These are phyloP conservation scores for Fusarium duplospermum DNA, from an alignment of 2,329 filamentous ascomycete genomes.

Conservation along the genomic window DNA sequence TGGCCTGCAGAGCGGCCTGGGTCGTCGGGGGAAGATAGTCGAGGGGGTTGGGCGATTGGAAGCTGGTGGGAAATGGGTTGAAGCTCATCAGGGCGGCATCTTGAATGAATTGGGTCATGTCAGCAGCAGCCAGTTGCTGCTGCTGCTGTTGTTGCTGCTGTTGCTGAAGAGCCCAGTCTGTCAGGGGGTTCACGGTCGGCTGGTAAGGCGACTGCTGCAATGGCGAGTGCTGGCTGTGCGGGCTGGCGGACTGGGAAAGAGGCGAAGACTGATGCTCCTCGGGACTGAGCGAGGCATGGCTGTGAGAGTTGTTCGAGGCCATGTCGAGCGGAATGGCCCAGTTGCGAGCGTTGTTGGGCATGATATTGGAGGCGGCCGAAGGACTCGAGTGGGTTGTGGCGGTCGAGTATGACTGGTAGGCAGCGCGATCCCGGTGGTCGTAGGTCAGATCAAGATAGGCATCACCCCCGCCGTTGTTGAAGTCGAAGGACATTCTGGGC, in stretches of 20 bases:
- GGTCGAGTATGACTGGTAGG: slow-evolving; percentile 48
- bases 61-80: slow-evolving; percentile 62
- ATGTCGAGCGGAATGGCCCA: slow-evolving; percentile 68
- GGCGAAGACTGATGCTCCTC: slow-evolving; percentile 63
- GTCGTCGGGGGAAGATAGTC: slow-evolving; percentile 72
- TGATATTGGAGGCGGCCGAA: slow-evolving; percentile 48
- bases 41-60: slow-evolving; percentile 66
- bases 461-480: slow-evolving; percentile 67
- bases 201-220: slow-evolving; percentile 68
- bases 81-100: slow-evolving; percentile 68
- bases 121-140: slow-evolving; percentile 55
- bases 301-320: slow-evolving; percentile 56
- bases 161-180: slow-evolving; percentile 72
- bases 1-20: slow-evolving; percentile 72
- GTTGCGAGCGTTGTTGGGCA: slow-evolving; percentile 51
- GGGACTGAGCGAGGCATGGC: slow-evolving; percentile 62
- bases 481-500: slow-evolving; percentile 68
- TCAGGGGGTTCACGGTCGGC: slow-evolving; percentile 62
- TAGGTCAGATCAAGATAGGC: slow-evolving; percentile 71
- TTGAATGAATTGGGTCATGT: slow-evolving; percentile 66
- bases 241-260: slow-evolving; percentile 63
- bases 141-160: slow-evolving; percentile 56
- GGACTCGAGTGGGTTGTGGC: slow-evolving; percentile 49
- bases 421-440: slow-evolving; percentile 68
- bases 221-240: slow-evolving; percentile 61